Percentiles rank a stretch among this genome's conserved stretches.
These are phyloP conservation scores for Leishmania arabica DNA, from an alignment of 208 protist genomes.

Conservation along the genomic window DNA sequence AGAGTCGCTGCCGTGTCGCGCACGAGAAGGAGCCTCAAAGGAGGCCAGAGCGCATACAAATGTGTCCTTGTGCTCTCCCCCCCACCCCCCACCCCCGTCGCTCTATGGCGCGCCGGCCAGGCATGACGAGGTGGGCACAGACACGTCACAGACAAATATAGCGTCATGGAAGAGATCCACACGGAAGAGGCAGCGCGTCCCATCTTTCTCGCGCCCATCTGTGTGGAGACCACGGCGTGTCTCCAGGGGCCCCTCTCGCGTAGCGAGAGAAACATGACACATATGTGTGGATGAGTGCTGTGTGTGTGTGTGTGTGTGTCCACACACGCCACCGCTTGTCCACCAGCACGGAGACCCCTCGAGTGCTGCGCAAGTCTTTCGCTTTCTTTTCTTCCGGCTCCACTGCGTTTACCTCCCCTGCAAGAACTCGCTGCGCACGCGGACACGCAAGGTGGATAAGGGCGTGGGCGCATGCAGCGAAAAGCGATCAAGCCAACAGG, in stretches of 20 bases:
- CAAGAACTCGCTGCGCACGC: not conserved
- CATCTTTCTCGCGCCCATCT: not conserved
- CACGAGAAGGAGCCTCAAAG: not conserved
- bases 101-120: not conserved
- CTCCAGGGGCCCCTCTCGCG: too few species aligned
- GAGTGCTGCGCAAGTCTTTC: not conserved
- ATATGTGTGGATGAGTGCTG: not conserved
- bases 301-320: not conserved
- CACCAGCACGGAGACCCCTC: not conserved
- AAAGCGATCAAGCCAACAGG: not conserved
- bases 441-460: not conserved
- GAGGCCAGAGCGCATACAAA: not conserved
- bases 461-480: not conserved
- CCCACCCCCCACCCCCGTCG: not conserved
- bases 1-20: not conserved
- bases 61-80: not conserved
- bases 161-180: not conserved
- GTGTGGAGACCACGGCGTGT: not conserved
- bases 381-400: not conserved
- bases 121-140: not conserved
- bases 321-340: not conserved
- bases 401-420: not conserved
- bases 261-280: not conserved
- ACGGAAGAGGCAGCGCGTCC: not conserved
- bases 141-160: not conserved